phyloP scores from a whole-genome alignment of 768 basidiomycete species.

The Naganishia friedmannii region DNA sequence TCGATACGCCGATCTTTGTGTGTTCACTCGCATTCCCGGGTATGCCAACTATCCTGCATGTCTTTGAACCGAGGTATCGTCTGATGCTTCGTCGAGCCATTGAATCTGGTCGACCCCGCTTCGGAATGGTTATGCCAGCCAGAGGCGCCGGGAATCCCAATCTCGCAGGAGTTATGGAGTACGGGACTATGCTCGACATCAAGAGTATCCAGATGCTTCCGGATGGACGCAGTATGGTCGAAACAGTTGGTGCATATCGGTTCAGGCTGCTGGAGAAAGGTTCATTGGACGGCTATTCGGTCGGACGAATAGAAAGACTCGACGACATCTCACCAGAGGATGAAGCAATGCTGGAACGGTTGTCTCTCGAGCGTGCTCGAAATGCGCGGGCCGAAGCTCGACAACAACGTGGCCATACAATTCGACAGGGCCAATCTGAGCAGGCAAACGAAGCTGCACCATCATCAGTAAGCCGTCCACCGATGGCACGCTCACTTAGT shows the following conservation, averaged over 20 bases:
- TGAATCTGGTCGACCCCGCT: conserved; percentile 68
- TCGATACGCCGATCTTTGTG: conserved; percentile 88
- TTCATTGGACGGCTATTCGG: conserved; percentile 81
- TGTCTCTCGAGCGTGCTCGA: conserved; percentile 39
- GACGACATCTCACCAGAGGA: conserved; percentile 55
- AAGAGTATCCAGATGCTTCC: conserved; percentile 76
- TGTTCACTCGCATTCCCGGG: conserved; percentile 87
- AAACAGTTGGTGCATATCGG: conserved; percentile 68
- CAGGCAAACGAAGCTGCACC: not conserved
- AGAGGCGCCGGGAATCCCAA: conserved; percentile 49
- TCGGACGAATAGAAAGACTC: conserved; percentile 70
- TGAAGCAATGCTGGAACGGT: conserved; percentile 52
- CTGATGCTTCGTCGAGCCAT: conserved; percentile 96
- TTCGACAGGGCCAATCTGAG: not conserved
- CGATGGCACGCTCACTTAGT: not conserved
- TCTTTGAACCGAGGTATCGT: conserved; percentile 91
- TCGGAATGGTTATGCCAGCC: conserved; percentile 88
- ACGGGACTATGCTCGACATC: conserved; percentile 92
- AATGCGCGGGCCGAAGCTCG: conserved; percentile 3
- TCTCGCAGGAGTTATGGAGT: conserved; percentile 62
- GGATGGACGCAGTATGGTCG: conserved; percentile 84
- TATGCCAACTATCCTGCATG: conserved; percentile 81
- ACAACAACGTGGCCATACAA: not conserved
- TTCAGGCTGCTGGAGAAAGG: conserved; percentile 85
- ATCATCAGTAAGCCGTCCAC: conserved; percentile 5